A percentile compares a stretch with the other conserved stretches of the same genome.
Conservation (phyloP, 306 rosid genomes). For the Cercis canadensis region DNA sequence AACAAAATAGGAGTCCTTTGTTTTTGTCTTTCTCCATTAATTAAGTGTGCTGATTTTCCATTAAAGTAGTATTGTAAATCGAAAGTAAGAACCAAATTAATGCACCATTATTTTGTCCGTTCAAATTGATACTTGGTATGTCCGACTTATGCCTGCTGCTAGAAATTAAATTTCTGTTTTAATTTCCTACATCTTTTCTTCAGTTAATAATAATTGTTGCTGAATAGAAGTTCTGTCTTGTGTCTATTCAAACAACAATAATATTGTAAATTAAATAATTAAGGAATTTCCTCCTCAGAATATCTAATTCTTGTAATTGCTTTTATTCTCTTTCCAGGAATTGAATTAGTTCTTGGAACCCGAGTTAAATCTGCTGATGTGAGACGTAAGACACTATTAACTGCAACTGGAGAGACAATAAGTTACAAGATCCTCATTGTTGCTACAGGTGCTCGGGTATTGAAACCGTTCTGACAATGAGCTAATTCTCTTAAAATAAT, state of each 20-base stretch:
- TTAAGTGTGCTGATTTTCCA: slow-evolving; percentile 9
- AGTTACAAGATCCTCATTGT: slow-evolving; percentile 90
- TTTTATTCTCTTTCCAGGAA: slow-evolving; percentile 54
- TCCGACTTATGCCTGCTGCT: slow-evolving; percentile 13
- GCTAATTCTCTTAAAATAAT: slow-evolving; percentile 23
- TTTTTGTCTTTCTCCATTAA: slow-evolving; percentile 17
- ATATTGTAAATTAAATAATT: slow-evolving; percentile 6
- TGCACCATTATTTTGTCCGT: neutral
- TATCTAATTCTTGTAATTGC: slow-evolving; percentile 26
- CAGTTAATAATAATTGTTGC: slow-evolving; percentile 8
- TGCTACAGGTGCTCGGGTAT: slow-evolving; percentile 99
- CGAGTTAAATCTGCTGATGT: slow-evolving; percentile 92
- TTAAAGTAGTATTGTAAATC: too few relatives aligned
- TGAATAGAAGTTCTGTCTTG: slow-evolving; percentile 8
- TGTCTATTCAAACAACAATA: neutral
- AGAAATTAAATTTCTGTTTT: slow-evolving; percentile 14
- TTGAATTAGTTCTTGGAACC: slow-evolving; percentile 95
- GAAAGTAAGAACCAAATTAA: slow-evolving; percentile 10
- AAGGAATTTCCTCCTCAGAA: slow-evolving; percentile 30
- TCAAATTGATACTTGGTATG: slow-evolving; percentile 4
- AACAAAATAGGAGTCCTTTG: slow-evolving; percentile 5
- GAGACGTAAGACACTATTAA: slow-evolving; percentile 85
- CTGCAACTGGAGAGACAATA: slow-evolving; percentile 93
- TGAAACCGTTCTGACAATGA: slow-evolving; percentile 51
- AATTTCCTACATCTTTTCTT: slow-evolving; percentile 18